These are phyloP conservation scores for Cercis canadensis DNA, from an alignment of 306 rosid genomes.

Conservation along the genomic window DNA sequence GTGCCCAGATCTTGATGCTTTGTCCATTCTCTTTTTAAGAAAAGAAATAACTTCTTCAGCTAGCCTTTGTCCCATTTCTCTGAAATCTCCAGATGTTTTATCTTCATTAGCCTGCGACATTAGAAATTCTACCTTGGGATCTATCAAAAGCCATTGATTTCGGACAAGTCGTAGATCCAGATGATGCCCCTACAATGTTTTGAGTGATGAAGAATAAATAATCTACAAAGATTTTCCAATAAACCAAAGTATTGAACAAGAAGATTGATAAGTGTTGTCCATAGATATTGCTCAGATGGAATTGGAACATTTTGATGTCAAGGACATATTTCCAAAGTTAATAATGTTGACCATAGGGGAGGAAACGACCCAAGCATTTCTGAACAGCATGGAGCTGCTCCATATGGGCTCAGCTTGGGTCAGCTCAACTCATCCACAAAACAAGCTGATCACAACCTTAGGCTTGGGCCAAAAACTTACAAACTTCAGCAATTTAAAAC, in stretches of 20 bases:
- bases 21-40: constrained; percentile 79
- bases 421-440: no score
- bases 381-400: constrained; percentile 26
- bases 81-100: constrained; percentile 85
- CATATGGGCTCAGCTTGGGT: background rate
- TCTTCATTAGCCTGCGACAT: constrained; percentile 91
- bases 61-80: constrained; percentile 89
- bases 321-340: background rate
- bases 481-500: constrained; percentile 20
- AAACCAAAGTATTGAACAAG: constrained; percentile 30
- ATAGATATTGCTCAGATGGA: constrained; percentile 23
- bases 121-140: constrained; percentile 83
- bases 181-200: constrained; percentile 82
- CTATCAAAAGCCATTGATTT: constrained; percentile 90
- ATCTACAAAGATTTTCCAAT: constrained; percentile 16
- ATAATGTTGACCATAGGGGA: background rate
- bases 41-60: constrained; percentile 80
- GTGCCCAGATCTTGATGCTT: constrained; percentile 66
- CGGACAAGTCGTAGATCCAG: constrained; percentile 91
- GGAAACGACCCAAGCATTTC: constrained; percentile 6
- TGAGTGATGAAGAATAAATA: constrained; percentile 9
- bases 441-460: constrained; percentile 19
- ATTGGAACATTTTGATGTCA: constrained; percentile 17
- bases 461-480: background rate
- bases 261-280: constrained; percentile 7